Base-by-base conservation (phyloP, 208 protist species). In the Leishmania turanica region DNA sequence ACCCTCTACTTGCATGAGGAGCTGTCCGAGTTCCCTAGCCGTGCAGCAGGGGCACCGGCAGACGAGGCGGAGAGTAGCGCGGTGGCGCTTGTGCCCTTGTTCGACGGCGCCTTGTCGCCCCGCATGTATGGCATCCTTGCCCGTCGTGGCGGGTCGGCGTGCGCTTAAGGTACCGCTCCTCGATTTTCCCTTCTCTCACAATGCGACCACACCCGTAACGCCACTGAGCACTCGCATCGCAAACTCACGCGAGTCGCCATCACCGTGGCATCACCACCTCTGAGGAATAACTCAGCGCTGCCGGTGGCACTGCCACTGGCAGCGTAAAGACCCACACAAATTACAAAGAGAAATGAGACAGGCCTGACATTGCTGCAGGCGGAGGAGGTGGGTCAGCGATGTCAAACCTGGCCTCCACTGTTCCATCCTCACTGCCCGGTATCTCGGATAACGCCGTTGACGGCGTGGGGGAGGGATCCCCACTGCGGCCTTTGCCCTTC, bases 31-130 rank as follows among this genome's bases (percentile, higher is more conserved):
- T 0, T 6, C 11, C 15, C n/a, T 47, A 34, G 9, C 42, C 24
- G 21, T 51, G 68, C 42, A 53, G 42, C 40, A 31, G 42, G 24
- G n/a, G 68, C 34, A 72, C 11, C 27, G 1, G 5, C 68, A n/a
- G 58, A 42, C 7, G 60, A 37, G 73, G 37, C 66, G 40, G 87
- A 84, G 69, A 74, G 76, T 34, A 90, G 87, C 17, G 88, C 87
- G 0, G 93, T 98, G n/a, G 93, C 92, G 19, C 87, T 98, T 37
- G 92, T 93, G 75, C 93, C 95, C 15, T 85, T 98, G 34, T 98
- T 98, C 82, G 93, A 98, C 75, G 93, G 92, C 0, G 81, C 86
- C 9, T 49, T 96, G 17, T 97, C 93, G 0, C 95, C 95, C 24
- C 90, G 95, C 40, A 93, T 96, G 89, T 98, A 94, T 81, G 95